Percentiles rank a stretch among this genome's conserved stretches.
phyloP scores from a whole-genome alignment of 441 rosid species.

The Croton setiger region DNA sequence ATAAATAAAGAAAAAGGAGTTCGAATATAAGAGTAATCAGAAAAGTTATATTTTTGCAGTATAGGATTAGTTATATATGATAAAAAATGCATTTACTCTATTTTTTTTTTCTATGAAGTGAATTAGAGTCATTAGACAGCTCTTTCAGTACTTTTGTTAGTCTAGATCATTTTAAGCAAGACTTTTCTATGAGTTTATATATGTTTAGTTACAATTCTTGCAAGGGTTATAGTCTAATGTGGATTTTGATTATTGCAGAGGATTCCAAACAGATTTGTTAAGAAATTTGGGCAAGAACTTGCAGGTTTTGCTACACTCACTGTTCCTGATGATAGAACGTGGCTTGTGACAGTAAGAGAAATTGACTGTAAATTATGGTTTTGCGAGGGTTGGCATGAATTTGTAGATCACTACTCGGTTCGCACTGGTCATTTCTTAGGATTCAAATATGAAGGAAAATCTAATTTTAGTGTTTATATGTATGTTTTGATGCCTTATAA shows the following conservation, averaged over 20 bases:
- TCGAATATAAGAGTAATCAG: no score
- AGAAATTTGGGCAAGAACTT: constrained; percentile 71
- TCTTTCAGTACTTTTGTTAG: not conserved
- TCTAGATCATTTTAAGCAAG: not conserved
- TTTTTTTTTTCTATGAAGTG: not conserved
- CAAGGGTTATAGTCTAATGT: not conserved
- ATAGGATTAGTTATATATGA: no score
- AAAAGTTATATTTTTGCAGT: no score
- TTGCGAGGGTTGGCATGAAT: constrained; percentile 84
- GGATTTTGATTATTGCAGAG: constrained; percentile 51
- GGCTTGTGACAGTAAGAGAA: constrained; percentile 66
- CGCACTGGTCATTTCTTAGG: constrained; percentile 74
- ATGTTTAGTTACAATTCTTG: not conserved
- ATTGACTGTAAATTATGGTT: constrained; percentile 72
- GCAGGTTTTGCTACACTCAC: constrained; percentile 60
- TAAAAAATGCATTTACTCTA: no score
- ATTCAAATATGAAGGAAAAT: constrained; percentile 82
- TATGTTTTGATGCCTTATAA: constrained; percentile 71
- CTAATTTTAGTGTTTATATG: constrained; percentile 70
- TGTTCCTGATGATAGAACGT: constrained; percentile 76
- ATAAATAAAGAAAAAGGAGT: no score
- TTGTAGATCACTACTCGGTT: constrained; percentile 67
- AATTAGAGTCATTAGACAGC: not conserved
- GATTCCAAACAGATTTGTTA: constrained; percentile 81
- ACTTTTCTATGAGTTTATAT: not conserved